Evolutionary conservation across 1,139 yeast genomes (phyloP).

Genomic region (Diutina mesorugosa): DNA sequence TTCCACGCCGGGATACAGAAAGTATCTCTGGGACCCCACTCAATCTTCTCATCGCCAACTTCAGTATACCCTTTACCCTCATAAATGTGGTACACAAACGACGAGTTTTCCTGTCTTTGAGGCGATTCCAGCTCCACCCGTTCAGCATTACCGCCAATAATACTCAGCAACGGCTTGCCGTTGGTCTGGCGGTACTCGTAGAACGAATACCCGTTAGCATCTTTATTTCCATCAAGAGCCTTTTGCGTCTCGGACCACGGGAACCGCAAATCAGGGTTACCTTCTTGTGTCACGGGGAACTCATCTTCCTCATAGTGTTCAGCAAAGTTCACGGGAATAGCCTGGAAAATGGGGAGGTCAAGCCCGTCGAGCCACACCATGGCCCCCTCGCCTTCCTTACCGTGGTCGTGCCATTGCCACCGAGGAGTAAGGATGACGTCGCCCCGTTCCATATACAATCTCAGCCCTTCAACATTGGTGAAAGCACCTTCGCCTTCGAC

Average conservation of each 20-base stretch:
- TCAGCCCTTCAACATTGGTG: slow-evolving; percentile 12
- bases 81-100: slow-evolving; percentile 10
- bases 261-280: slow-evolving; percentile 7
- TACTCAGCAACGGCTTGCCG: slow-evolving; percentile 6
- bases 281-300: slow-evolving; percentile 8
- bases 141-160: slow-evolving; percentile 11
- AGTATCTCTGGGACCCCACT: slow-evolving; percentile 9
- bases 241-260: slow-evolving; percentile 10
- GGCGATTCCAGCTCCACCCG: slow-evolving; percentile 7
- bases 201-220: slow-evolving; percentile 6
- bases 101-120: slow-evolving; percentile 9
- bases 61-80: slow-evolving; percentile 9
- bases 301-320: slow-evolving; percentile 9
- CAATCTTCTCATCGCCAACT: slow-evolving; percentile 5
- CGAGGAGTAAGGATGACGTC: slow-evolving; percentile 13
- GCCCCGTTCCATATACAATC: slow-evolving; percentile 10
- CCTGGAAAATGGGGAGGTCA: slow-evolving; percentile 12
- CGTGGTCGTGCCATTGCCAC: slow-evolving; percentile 14
- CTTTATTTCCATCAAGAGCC: slow-evolving; percentile 5
- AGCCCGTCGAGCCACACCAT: slow-evolving; percentile 14
- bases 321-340: slow-evolving; percentile 13
- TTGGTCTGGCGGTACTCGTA: slow-evolving; percentile 6
- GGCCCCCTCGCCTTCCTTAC: slow-evolving; percentile 12
- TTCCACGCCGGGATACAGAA: slow-evolving; percentile 12
- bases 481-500: slow-evolving; percentile 12